phyloP scores from a whole-genome alignment of 2,329 filamentous ascomycete genomes.

The Fusarium camptoceras region DNA sequence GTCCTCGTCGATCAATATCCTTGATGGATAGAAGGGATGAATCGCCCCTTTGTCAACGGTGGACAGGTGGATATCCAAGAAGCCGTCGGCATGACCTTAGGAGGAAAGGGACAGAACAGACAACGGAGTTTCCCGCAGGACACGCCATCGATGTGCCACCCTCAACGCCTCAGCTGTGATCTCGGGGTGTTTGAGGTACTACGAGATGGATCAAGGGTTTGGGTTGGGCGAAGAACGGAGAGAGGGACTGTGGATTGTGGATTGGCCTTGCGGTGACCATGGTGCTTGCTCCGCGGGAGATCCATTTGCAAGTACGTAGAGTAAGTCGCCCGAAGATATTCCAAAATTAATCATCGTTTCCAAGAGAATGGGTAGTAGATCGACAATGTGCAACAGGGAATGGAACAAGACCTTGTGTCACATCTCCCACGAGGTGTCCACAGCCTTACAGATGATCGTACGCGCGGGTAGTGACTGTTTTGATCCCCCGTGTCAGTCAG shows the following conservation, averaged over 20 bases:
- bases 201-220: conserved; percentile 36
- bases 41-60: conserved; percentile 14
- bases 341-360: conserved; percentile 13
- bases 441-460: conserved; percentile 44
- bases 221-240: conserved; percentile 18
- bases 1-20: conserved; percentile 36
- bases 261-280: conserved; percentile 20
- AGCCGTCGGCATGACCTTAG: conserved; percentile 30
- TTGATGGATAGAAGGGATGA: conserved; percentile 36
- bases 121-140: conserved; percentile 21
- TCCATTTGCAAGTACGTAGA: conserved; percentile 9
- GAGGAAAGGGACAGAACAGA: conserved; percentile 20
- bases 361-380: conserved; percentile 45
- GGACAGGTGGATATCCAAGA: conserved; percentile 23
- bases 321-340: conserved; percentile 3
- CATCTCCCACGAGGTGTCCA: conserved; percentile 37
- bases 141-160: conserved; percentile 27
- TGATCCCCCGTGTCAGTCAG: not conserved
- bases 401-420: conserved; percentile 39
- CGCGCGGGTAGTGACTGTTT: conserved; percentile 6
- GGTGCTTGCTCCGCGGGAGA: conserved; percentile 8
- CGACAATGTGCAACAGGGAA: conserved; percentile 44
- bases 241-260: conserved; percentile 10
- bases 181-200: conserved; percentile 27
- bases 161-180: conserved; percentile 26